Evolutionary conservation across 2,329 filamentous ascomycete species (phyloP).

Genomic region (Cladosporium sp.): DNA sequence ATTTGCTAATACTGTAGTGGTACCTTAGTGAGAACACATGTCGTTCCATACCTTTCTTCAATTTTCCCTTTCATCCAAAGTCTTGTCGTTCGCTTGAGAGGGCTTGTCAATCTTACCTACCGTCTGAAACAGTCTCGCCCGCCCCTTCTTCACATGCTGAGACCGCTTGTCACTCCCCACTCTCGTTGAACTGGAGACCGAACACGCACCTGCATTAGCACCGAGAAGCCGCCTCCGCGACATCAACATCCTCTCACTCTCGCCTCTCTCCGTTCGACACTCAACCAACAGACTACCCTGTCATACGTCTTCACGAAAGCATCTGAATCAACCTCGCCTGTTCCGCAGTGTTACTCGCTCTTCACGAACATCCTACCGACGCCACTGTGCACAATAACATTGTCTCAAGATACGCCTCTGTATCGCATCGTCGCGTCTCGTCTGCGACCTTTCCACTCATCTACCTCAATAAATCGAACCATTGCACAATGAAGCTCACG

Average conservation of each 20-base stretch:
- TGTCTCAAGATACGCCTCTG: too few relatives aligned
- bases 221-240: background rate
- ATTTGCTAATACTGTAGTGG: too few relatives aligned
- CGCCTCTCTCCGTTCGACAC: background rate
- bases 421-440: background rate
- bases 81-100: background rate
- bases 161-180: background rate
- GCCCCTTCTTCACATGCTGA: constrained; percentile 5
- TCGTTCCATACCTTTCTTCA: too few relatives aligned
- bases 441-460: background rate
- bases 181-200: constrained; percentile 11
- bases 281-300: background rate
- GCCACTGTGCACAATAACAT: too few relatives aligned
- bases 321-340: background rate
- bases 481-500: constrained; percentile 6
- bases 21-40: too few relatives aligned
- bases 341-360: background rate
- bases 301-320: background rate
- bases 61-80: background rate
- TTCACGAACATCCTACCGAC: background rate
- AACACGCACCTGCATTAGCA: constrained; percentile 8
- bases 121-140: too few relatives aligned
- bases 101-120: background rate
- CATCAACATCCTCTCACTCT: background rate
- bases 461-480: background rate